Evolutionary conservation across 2,329 filamentous ascomycete genomes (phyloP).

Genomic region (Aspergillus ochraceus): DNA sequence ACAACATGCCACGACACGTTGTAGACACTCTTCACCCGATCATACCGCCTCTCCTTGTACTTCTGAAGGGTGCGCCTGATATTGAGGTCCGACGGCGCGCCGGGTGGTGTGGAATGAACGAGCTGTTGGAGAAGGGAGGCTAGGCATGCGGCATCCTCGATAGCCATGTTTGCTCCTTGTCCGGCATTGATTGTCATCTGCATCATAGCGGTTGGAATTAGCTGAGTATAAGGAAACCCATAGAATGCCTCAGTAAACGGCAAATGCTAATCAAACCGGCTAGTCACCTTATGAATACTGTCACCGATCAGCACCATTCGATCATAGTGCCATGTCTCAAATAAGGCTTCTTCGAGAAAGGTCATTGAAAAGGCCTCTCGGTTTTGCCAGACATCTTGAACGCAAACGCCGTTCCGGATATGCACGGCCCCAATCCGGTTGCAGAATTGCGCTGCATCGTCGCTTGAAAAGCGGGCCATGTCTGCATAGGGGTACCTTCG

Average conservation of each 20-base stretch:
- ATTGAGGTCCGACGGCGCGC: conserved; percentile 1
- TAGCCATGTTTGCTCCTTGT: conserved; percentile 45
- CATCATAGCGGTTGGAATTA: not conserved
- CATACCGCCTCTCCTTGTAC: conserved; percentile 14
- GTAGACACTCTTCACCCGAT: conserved; percentile 17
- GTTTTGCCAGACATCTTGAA: conserved; percentile 27
- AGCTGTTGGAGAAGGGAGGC: conserved; percentile 29
- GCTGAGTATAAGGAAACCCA: not conserved
- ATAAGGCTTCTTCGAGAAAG: conserved; percentile 26
- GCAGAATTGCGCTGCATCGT: conserved; percentile 19
- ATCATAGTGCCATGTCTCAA: conserved; percentile 25
- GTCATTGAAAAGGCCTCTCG: conserved; percentile 18
- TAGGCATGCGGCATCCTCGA: conserved; percentile 40
- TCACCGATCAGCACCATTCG: conserved; percentile 29
- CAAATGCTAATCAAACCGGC: too few relatives aligned
- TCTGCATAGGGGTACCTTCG: conserved; percentile 21
- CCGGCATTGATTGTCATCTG: conserved; percentile 39
- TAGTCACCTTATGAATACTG: conserved; percentile 27
- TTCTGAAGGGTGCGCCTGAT: conserved; percentile 5
- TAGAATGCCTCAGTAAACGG: not conserved
- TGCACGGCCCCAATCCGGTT: conserved; percentile 7
- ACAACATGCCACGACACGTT: conserved; percentile 11
- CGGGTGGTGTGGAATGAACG: not conserved
- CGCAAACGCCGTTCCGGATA: conserved; percentile 17
- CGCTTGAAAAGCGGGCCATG: conserved; percentile 21